phyloP scores from a whole-genome alignment of 2,329 filamentous ascomycete genomes.

The Leptographium procerum region DNA sequence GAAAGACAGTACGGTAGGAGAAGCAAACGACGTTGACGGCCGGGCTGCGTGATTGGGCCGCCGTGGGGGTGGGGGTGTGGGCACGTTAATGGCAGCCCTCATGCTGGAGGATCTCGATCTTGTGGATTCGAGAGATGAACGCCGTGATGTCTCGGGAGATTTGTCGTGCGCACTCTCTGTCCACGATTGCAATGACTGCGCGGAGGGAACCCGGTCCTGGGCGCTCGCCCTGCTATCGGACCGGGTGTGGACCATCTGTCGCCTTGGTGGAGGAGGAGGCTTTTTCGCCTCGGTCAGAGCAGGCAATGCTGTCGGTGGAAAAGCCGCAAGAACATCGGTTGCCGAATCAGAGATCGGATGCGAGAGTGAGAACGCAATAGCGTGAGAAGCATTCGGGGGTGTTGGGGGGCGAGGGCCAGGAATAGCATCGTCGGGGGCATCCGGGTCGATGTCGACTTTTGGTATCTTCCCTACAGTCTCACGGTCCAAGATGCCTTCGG shows the following conservation, averaged over 20 bases:
- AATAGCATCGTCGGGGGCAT: constrained; percentile 17
- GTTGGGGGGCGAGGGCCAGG: constrained; percentile 26
- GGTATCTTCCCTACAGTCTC: constrained; percentile 42
- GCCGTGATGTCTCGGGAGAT: constrained; percentile 21
- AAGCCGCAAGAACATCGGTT: neutral
- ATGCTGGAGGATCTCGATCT: constrained; percentile 34
- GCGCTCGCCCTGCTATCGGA: constrained; percentile 25
- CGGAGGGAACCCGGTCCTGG: constrained; percentile 7
- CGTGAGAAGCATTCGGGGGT: constrained; percentile 24
- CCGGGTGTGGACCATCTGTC: constrained; percentile 32
- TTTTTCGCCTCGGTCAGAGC: constrained; percentile 5
- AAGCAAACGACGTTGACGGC: constrained; percentile 14
- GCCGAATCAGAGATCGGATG: neutral
- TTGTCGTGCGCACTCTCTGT: constrained; percentile 6
- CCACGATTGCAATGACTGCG: constrained; percentile 21
- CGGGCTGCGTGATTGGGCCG: constrained; percentile 30
- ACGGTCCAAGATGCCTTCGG: constrained; percentile 41
- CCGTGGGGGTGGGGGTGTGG: constrained; percentile 44
- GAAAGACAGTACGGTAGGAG: constrained; percentile 9
- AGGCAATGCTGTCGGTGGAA: neutral
- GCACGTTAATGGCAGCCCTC: constrained; percentile 27
- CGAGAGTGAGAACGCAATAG: constrained; percentile 13
- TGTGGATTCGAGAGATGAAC: constrained; percentile 39
- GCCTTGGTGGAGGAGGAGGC: constrained; percentile 37
- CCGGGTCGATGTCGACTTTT: constrained; percentile 23